Percentiles rank a stretch among this genome's conserved stretches.
These are phyloP conservation scores for Penicillium hesseltinei DNA, from an alignment of 2,329 filamentous ascomycete genomes.

Conservation along the genomic window DNA sequence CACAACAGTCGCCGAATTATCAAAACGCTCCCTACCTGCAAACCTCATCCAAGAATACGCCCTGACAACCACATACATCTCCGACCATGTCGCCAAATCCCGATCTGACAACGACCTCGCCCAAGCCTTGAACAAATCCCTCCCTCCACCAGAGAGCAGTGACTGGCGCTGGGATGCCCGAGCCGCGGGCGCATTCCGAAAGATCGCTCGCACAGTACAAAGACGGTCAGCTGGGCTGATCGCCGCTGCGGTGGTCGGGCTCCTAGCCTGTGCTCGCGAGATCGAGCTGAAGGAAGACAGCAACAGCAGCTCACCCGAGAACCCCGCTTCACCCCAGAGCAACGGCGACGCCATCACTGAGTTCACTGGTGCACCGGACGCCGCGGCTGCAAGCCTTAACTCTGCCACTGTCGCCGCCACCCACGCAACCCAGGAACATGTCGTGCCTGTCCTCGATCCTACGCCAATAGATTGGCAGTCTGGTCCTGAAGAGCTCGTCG, in stretches of 20 bases:
- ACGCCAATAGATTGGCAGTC: slow-evolving; percentile 42
- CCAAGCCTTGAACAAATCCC: slow-evolving; percentile 52
- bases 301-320: slow-evolving; percentile 36
- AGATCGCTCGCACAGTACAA: slow-evolving; percentile 69
- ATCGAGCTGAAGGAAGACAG: slow-evolving; percentile 50
- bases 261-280: slow-evolving; percentile 68
- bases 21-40: slow-evolving; percentile 50
- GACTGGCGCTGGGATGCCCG: slow-evolving; percentile 63
- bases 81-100: slow-evolving; percentile 62
- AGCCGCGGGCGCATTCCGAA: slow-evolving; percentile 59
- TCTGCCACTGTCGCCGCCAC: neutral
- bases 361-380: slow-evolving; percentile 11
- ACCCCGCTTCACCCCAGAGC: slow-evolving; percentile 27
- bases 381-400: slow-evolving; percentile 4
- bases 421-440: slow-evolving; percentile 27
- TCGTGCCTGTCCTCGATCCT: slow-evolving; percentile 39
- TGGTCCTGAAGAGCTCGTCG: slow-evolving; percentile 61
- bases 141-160: slow-evolving; percentile 47
- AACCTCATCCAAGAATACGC: slow-evolving; percentile 59
- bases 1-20: slow-evolving; percentile 44
- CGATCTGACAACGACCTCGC: slow-evolving; percentile 50
- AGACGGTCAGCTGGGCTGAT: slow-evolving; percentile 70
- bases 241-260: slow-evolving; percentile 68
- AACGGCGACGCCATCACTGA: slow-evolving; percentile 24
- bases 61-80: slow-evolving; percentile 70